A percentile compares a stretch with the other conserved stretches of the same genome.
phyloP scores from a whole-genome alignment of 2,329 filamentous ascomycete species.

The Ascosphaera acerosa region DNA sequence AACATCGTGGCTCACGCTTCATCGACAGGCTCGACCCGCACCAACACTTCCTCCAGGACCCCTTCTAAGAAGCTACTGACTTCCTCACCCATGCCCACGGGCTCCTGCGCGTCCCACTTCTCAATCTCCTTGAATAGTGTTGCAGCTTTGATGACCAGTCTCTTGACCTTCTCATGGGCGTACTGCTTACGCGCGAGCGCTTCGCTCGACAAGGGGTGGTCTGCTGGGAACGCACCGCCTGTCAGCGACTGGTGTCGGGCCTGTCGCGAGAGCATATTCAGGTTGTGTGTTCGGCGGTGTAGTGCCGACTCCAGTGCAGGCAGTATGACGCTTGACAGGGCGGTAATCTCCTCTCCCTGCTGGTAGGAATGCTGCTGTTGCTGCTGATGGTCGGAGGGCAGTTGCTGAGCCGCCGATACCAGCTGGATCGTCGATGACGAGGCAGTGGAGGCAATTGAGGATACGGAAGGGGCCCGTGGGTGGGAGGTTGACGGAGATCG shows the following conservation, averaged over 20 bases:
- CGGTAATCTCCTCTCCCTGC: slow-evolving; percentile 74
- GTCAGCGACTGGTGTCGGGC: slow-evolving; percentile 6
- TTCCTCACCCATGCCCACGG: slow-evolving; percentile 81
- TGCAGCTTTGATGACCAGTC: slow-evolving; percentile 58
- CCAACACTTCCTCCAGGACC: slow-evolving; percentile 76
- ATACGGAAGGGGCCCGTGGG: slow-evolving; percentile 4
- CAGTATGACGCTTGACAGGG: slow-evolving; percentile 72
- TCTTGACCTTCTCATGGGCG: slow-evolving; percentile 59
- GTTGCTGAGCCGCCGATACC: slow-evolving; percentile 8
- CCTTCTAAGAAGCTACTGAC: slow-evolving; percentile 78
- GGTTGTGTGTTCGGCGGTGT: slow-evolving; percentile 41
- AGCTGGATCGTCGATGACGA: no score
- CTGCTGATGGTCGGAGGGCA: slow-evolving; percentile 32
- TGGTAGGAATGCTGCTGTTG: no score
- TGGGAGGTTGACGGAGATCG: slow-evolving; percentile 13
- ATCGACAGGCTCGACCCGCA: slow-evolving; percentile 69
- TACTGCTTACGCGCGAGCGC: slow-evolving; percentile 39
- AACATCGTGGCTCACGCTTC: no score
- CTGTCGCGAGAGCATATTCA: slow-evolving; percentile 19
- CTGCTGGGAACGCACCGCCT: slow-evolving; percentile 26
- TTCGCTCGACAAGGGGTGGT: slow-evolving; percentile 19
- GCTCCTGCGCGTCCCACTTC: slow-evolving; percentile 57
- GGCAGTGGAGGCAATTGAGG: slow-evolving; percentile 4
- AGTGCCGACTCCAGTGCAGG: slow-evolving; percentile 81
- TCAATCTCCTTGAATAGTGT: slow-evolving; percentile 78